These are phyloP conservation scores for Phytophthora citrophthora DNA, from an alignment of 352 stramenopile species.

Conservation along the genomic window DNA sequence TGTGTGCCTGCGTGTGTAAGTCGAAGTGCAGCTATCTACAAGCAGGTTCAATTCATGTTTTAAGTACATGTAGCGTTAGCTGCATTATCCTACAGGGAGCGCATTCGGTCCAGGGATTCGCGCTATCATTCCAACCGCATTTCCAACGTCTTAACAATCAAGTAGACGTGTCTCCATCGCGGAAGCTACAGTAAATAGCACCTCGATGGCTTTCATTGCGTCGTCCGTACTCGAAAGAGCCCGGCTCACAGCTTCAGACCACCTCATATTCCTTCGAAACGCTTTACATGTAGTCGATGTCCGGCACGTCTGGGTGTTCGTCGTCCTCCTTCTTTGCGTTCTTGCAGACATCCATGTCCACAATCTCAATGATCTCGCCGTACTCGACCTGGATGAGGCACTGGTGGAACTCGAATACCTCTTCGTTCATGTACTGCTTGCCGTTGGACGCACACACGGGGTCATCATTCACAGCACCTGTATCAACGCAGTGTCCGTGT, in stretches of 20 bases:
- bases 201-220: not conserved
- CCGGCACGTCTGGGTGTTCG: conserved; percentile 23
- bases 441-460: conserved; percentile 65
- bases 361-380: conserved; percentile 39
- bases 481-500: conserved; percentile 36
- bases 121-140: not conserved
- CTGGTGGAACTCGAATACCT: conserved; percentile 63
- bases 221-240: not conserved
- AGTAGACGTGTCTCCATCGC: conserved; percentile 9
- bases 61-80: not conserved
- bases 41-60: conserved; percentile 27
- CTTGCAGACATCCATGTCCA: conserved; percentile 53
- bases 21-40: conserved; percentile 4
- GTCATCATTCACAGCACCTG: conserved; percentile 44
- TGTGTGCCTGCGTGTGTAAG: conserved; percentile 8
- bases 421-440: conserved; percentile 55
- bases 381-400: conserved; percentile 43
- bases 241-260: conserved; percentile 9
- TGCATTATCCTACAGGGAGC: conserved; percentile 30
- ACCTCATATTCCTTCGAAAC: conserved; percentile 7
- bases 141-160: conserved; percentile 2
- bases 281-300: conserved; percentile 27
- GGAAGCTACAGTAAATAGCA: not conserved
- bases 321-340: conserved; percentile 38
- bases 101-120: conserved; percentile 1